Evolutionary conservation across 179 eudicot genomes (phyloP).

Genomic region (Nepenthes alata): DNA sequence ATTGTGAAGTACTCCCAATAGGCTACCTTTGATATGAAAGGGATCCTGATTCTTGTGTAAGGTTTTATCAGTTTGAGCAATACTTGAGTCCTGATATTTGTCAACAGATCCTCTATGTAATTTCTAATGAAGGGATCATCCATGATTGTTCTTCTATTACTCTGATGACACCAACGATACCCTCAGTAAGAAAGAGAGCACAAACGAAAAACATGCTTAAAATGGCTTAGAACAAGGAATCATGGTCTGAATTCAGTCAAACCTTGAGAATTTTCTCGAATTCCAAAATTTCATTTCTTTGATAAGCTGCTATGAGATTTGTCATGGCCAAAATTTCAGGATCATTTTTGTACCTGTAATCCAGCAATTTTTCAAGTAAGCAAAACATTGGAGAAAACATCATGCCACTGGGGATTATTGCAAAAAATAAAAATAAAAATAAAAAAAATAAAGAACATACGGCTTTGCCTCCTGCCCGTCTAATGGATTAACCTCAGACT

Average conservation of each 20-base stretch:
- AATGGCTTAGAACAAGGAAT: neutral
- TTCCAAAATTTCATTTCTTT: constrained; percentile 81
- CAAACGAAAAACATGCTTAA: neutral
- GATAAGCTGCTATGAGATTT: constrained; percentile 88
- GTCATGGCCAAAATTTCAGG: constrained; percentile 98
- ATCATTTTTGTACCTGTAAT: constrained; percentile 83
- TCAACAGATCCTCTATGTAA: constrained; percentile 85
- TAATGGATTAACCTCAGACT: constrained; percentile 92
- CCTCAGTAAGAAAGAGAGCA: constrained; percentile 3
- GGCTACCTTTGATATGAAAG: constrained; percentile 81
- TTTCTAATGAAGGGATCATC: constrained; percentile 87
- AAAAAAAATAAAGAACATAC: constrained; percentile 31
- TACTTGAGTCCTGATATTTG: constrained; percentile 88
- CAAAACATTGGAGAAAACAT: neutral
- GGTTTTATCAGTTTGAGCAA: constrained; percentile 96
- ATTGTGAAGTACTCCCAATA: neutral
- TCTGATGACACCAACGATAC: constrained; percentile 23
- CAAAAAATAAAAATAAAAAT: neutral
- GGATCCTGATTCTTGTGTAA: constrained; percentile 91
- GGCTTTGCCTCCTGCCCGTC: constrained; percentile 99
- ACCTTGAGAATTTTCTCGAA: constrained; percentile 94
- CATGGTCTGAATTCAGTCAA: neutral
- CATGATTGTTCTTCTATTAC: constrained; percentile 88
- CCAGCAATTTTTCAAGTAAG: neutral
- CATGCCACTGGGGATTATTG: no score